Evolutionary conservation across 2,329 filamentous ascomycete species (phyloP), one percentile per base, ranked within the genome.

Genomic region (Botrytis porri): DNA sequence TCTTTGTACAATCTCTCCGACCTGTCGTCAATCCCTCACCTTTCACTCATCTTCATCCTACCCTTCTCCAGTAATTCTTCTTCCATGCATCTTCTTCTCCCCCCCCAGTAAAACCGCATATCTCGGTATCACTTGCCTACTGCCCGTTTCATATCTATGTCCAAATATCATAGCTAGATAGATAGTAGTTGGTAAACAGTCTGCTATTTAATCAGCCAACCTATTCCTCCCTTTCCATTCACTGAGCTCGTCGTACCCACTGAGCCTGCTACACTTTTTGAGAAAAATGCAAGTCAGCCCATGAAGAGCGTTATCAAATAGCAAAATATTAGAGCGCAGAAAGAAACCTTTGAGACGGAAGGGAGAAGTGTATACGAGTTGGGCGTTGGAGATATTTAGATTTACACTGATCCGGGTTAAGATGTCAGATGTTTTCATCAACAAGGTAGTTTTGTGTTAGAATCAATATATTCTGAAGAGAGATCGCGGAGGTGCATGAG

Each of bases 261-360:
- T 73, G 57, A 61, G 71, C 72, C 7, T 60, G 90, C 41, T 25
- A 39, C 10, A 62, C 48, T n/a, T 54, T n/a, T 14, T 54, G 48
- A 16, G 25, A n/a, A 54, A n/a, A 67, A 71, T 61, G 60, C 41
- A 0, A 20, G 4, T 20, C 41, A 96, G 85, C 94, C 95, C 87
- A 96, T 97, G 79, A 93, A 95, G 69, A 97, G 80, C 2, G 91
- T 88, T 75, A 96, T 92, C 48, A 96, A 80, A 79, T 87, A 85
- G 83, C 92, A 94, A 83, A 90, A 90, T 79, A 85, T 84, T 3
- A 96, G 85, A 0, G 91, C 91, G 74, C 84, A 84, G 79, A 89
- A 89, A 0, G 90, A 93, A 93, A 18, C 93, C 93, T 75, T 81
- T 87, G 54, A 89, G 83, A n/a, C 93, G 92, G 25, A 95, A 86